A percentile compares a stretch with the other conserved stretches of the same genome.
phyloP scores from a whole-genome alignment of 2,329 filamentous ascomycete species.

The Pleomassaria siparia region DNA sequence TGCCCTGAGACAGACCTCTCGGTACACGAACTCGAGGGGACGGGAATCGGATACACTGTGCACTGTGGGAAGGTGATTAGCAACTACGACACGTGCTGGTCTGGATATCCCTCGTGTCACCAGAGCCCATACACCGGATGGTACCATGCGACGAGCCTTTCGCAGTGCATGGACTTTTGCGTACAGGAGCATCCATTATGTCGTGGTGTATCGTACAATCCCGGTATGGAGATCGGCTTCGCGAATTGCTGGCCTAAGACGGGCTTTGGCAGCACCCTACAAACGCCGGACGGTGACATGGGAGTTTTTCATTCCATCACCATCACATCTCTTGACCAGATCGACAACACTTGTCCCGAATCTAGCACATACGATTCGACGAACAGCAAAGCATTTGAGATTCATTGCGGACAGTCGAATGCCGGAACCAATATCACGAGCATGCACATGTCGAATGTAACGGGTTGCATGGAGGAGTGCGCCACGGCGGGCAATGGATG shows the following conservation, averaged over 20 bases:
- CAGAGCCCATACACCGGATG: constrained; percentile 20
- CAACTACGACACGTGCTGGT: constrained; percentile 21
- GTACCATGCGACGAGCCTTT: constrained; percentile 29
- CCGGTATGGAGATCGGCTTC: constrained; percentile 28
- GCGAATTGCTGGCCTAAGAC: constrained; percentile 39
- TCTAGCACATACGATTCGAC: constrained; percentile 15
- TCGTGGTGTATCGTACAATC: constrained; percentile 31
- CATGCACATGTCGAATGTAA: constrained; percentile 30
- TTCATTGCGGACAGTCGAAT: constrained; percentile 33
- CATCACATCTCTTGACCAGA: constrained; percentile 24
- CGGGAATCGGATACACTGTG: constrained; percentile 29
- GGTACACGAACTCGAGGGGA: constrained; percentile 19
- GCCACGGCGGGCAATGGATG: constrained; percentile 23
- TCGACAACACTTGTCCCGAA: constrained; percentile 23
- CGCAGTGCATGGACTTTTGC: constrained; percentile 32
- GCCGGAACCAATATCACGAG: constrained; percentile 32
- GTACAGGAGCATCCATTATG: constrained; percentile 32
- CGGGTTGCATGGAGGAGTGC: constrained; percentile 34
- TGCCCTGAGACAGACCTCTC: constrained; percentile 28
- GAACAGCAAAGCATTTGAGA: constrained; percentile 24
- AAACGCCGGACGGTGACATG: constrained; percentile 5
- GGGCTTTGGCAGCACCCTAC: constrained; percentile 13
- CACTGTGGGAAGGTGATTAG: constrained; percentile 30
- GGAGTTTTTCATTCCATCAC: constrained; percentile 28
- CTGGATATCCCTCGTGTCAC: constrained; percentile 19